A percentile compares a stretch with the other conserved stretches of the same genome.
Evolutionary conservation across 2,329 filamentous ascomycete species (phyloP).

Genomic region (Geosmithia flava): DNA sequence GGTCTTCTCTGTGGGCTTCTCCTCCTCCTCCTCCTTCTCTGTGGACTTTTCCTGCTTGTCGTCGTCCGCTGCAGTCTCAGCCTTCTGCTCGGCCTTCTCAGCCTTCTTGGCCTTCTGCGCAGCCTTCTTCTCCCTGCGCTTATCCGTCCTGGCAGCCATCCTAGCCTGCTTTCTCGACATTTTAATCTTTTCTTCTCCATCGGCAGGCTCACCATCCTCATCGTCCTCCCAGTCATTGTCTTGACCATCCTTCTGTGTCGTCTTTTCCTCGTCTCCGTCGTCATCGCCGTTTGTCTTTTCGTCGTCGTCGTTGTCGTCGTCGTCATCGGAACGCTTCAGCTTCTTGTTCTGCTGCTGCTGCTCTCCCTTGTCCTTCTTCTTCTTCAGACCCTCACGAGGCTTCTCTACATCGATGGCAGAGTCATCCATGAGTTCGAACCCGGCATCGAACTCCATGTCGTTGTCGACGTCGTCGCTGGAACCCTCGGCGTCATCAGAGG

Average conservation of each 20-base stretch:
- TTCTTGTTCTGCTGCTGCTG: slow-evolving; percentile 38
- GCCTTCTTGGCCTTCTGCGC: slow-evolving; percentile 29
- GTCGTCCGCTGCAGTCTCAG: slow-evolving; percentile 2
- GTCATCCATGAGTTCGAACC: slow-evolving; percentile 34
- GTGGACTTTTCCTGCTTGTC: slow-evolving; percentile 5
- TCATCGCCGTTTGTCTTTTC: not conserved
- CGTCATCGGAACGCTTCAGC: slow-evolving; percentile 23
- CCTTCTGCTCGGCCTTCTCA: slow-evolving; percentile 10
- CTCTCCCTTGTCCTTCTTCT: slow-evolving; percentile 12
- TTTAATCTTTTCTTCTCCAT: not conserved
- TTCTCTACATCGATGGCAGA: slow-evolving; percentile 38
- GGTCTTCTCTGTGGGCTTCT: slow-evolving; percentile 17
- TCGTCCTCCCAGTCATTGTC: not conserved
- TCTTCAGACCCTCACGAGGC: slow-evolving; percentile 52
- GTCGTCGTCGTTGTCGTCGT: slow-evolving; percentile 9
- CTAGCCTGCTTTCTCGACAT: slow-evolving; percentile 37
- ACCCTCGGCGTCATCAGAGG: slow-evolving; percentile 27
- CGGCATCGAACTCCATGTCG: too few species aligned
- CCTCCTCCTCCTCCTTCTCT: not conserved
- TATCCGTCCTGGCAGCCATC: slow-evolving; percentile 10
- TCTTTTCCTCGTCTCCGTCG: not conserved
- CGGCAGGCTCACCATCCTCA: not conserved
- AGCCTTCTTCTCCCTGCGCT: slow-evolving; percentile 30
- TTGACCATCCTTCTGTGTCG: slow-evolving; percentile 2
- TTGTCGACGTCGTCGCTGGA: slow-evolving; percentile 27